Evolutionary conservation across 202 grass and related monocot genomes (phyloP), one percentile per base, ranked within the genome.

Genomic region (Elaeis oleifera): DNA sequence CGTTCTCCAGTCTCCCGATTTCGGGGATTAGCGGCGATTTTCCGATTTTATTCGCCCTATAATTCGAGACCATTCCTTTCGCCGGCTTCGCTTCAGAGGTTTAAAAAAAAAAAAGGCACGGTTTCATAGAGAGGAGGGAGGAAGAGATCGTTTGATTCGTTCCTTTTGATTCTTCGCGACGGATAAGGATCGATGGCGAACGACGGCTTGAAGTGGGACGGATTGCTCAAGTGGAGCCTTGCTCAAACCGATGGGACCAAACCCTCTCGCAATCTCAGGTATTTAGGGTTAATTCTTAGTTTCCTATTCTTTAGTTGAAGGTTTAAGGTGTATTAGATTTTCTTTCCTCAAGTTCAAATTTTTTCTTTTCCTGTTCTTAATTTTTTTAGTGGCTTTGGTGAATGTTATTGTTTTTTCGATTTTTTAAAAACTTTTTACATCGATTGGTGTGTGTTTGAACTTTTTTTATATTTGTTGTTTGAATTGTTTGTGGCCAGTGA

Each of bases 181-280:
- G 5, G 28, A 31, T 6, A 31, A 18, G 52, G 3, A 5, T 54
- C 16, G 53, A 89, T 90, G 90, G 69, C 83, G 31, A 80, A 80
- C 64, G 80, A 83, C 6, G 84, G 83, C 3, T 66, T 84, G 48
- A 80, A 94, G 63, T 99, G 94, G 94, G 87, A 94, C 55, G 94
- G 94, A 18, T 60, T 99, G 77, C 83, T 99, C 72, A 99, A 99
- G 72, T 99, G 94, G 94, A 94, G 94, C 69, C 78, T 99, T 44
- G 72, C 88, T 56, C 85, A 99, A 48, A 76, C 76, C 22, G 94
- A 94, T 59, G 94, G 80, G 50, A 99, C 84, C 64, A 56, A 56
- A 20, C 62, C 68, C 58, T 24, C 84, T 60, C 81, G 79, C 18
- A 65, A 69, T 1, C 74, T 97, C 61, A 85, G 83, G 91, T 88